A percentile compares a stretch with the other conserved stretches of the same genome.
Conservation (phyloP, 2,329 filamentous ascomycete genomes). For the Colletotrichum tabaci region DNA sequence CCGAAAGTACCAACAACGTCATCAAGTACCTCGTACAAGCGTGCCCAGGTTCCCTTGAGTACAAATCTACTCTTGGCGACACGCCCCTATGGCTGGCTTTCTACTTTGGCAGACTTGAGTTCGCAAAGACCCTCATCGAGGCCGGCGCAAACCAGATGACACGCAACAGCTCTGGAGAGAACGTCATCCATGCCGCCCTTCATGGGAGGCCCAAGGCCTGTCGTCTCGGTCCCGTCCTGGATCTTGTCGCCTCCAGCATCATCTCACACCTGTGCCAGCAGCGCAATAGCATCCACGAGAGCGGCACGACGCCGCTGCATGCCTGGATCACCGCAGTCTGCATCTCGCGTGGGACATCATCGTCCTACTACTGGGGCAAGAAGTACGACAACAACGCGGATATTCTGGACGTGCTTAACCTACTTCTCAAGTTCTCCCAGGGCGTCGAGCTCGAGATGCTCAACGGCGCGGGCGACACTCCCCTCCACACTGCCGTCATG, state of each 20-base stretch:
- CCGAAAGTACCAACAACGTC: slow-evolving; percentile 63
- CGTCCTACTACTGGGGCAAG: slow-evolving; percentile 30
- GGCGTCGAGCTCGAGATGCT: slow-evolving; percentile 71
- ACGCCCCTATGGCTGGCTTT: slow-evolving; percentile 82
- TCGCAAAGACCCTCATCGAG: slow-evolving; percentile 73
- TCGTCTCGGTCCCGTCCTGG: slow-evolving; percentile 64
- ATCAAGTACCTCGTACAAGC: slow-evolving; percentile 77
- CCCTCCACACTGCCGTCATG: slow-evolving; percentile 71
- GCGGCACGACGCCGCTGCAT: slow-evolving; percentile 76
- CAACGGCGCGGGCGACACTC: slow-evolving; percentile 76
- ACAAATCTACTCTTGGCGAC: slow-evolving; percentile 69
- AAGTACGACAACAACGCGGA: slow-evolving; percentile 50
- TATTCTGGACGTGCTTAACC: slow-evolving; percentile 58
- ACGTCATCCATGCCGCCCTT: slow-evolving; percentile 76
- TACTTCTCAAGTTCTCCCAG: slow-evolving; percentile 70
- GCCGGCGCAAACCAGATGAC: slow-evolving; percentile 79
- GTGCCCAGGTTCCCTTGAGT: slow-evolving; percentile 74
- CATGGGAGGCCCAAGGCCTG: slow-evolving; percentile 50
- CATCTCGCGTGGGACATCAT: background rate
- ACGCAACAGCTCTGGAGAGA: slow-evolving; percentile 73
- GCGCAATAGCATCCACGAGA: slow-evolving; percentile 65
- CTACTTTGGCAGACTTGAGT: slow-evolving; percentile 65
- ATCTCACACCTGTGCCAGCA: slow-evolving; percentile 72
- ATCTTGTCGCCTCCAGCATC: slow-evolving; percentile 71
- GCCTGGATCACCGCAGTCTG: slow-evolving; percentile 61